Conservation (phyloP, 176 grass and related monocot genomes). For the Aegilops sharonensis region DNA sequence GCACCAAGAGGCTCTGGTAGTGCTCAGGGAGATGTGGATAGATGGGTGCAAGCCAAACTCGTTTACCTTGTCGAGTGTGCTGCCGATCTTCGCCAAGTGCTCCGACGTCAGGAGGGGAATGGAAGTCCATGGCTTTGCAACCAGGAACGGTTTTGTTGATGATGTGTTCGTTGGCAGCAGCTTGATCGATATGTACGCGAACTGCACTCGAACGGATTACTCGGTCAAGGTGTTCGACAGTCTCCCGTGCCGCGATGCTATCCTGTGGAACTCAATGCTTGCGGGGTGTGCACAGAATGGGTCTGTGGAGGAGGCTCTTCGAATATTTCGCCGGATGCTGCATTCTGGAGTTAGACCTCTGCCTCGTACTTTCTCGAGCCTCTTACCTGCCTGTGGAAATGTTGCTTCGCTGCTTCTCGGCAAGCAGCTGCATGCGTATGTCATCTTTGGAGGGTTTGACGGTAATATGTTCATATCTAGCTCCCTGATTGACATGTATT, state of each 20-base stretch:
- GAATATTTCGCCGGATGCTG: constrained; percentile 58
- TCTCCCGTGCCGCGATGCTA: constrained; percentile 36
- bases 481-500: constrained; percentile 74
- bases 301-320: constrained; percentile 53
- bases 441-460: constrained; percentile 43
- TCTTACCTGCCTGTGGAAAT: constrained; percentile 64
- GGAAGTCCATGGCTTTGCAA: constrained; percentile 56
- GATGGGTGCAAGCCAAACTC: constrained; percentile 54
- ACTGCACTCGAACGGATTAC: constrained; percentile 51
- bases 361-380: constrained; percentile 57
- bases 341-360: constrained; percentile 36
- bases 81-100: constrained; percentile 64
- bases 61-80: constrained; percentile 54
- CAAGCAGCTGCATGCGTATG: constrained; percentile 59
- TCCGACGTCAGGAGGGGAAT: constrained; percentile 51
- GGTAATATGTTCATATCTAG: constrained; percentile 54
- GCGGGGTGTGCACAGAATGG: constrained; percentile 63
- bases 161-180: constrained; percentile 62
- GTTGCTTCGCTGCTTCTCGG: constrained; percentile 46
- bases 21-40: constrained; percentile 57
- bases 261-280: constrained; percentile 66
- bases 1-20: constrained; percentile 31
- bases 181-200: constrained; percentile 75
- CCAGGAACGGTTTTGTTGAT: constrained; percentile 39
- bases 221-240: constrained; percentile 45